Conservation (phyloP, 768 basidiomycete genomes). For the Myochromella boudieri region DNA sequence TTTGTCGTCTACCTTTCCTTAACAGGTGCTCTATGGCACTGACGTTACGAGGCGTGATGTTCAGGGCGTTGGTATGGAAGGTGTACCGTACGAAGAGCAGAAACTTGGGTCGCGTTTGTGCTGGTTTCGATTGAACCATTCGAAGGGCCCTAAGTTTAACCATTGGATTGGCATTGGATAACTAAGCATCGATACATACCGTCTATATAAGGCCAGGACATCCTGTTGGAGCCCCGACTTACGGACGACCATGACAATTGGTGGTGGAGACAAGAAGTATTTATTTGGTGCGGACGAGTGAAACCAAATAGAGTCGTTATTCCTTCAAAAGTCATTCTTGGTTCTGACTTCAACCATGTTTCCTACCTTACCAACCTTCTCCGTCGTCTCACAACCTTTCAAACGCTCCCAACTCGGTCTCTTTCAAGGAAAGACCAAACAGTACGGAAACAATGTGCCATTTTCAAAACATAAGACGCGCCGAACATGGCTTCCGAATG, state of each 20-base stretch:
- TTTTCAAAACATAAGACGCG: conserved; percentile 88
- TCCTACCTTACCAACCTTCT: conserved; percentile 29
- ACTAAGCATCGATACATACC: conserved; percentile 25
- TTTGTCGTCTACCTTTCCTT: conserved; percentile 63
- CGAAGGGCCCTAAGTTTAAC: conserved; percentile 60
- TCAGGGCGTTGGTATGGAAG: conserved; percentile 63
- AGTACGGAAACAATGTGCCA: conserved; percentile 86
- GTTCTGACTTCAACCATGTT: conserved; percentile 26
- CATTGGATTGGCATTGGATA: background rate
- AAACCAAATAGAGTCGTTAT: conserved; percentile 10
- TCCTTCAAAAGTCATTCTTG: conserved; percentile 7
- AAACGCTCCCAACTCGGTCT: conserved; percentile 81
- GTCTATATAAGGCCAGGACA: conserved; percentile 49
- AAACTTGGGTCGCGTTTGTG: conserved; percentile 60
- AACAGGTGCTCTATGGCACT: conserved; percentile 73
- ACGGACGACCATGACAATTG: conserved; percentile 23
- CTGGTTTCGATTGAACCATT: conserved; percentile 70
- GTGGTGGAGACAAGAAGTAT: background rate
- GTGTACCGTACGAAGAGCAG: conserved; percentile 64
- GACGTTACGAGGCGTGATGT: conserved; percentile 65
- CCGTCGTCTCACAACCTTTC: conserved; percentile 63
- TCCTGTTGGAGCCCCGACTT: conserved; percentile 49
- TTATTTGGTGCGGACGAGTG: conserved; percentile 8
- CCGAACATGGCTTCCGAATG: conserved; percentile 85
- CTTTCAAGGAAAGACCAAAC: conserved; percentile 79